A percentile compares a stretch with the other conserved stretches of the same genome.
Conservation (phyloP, 1,284 basidiomycete genomes). For the Melampsora larici-populina region DNA sequence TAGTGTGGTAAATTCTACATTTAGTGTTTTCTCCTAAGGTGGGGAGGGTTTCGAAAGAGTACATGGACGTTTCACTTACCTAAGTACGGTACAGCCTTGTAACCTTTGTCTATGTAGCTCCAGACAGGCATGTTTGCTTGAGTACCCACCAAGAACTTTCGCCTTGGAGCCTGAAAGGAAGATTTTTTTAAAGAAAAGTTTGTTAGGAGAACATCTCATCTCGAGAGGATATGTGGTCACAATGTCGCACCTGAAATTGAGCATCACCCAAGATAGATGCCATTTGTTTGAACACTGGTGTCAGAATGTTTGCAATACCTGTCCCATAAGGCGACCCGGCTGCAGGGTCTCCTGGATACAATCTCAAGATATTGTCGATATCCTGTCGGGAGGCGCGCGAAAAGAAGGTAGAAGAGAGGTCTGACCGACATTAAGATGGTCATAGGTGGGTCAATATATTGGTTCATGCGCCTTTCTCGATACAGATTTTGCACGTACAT, state of each 20-base stretch:
- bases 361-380: background rate
- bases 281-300: conserved; percentile 3
- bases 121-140: background rate
- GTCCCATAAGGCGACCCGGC: conserved; percentile 10
- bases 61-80: background rate
- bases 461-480: background rate
- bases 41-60: too few relatives aligned
- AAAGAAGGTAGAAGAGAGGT: background rate
- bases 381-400: background rate
- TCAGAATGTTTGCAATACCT: background rate
- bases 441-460: background rate
- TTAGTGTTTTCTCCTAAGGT: too few relatives aligned
- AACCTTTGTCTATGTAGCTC: conserved; percentile 10
- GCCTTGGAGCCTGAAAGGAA: background rate
- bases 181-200: background rate
- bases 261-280: background rate
- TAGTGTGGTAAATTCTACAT: too few relatives aligned
- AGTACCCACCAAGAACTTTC: background rate
- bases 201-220: too few relatives aligned
- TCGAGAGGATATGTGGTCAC: background rate
- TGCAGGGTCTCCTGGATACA: conserved; percentile 14
- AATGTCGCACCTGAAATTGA: conserved; percentile 7
- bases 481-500: background rate
- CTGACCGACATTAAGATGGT: background rate
- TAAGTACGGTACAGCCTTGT: background rate